Conservation (phyloP, 1,284 basidiomycete genomes). For the Cryptococcus hybrid region DNA sequence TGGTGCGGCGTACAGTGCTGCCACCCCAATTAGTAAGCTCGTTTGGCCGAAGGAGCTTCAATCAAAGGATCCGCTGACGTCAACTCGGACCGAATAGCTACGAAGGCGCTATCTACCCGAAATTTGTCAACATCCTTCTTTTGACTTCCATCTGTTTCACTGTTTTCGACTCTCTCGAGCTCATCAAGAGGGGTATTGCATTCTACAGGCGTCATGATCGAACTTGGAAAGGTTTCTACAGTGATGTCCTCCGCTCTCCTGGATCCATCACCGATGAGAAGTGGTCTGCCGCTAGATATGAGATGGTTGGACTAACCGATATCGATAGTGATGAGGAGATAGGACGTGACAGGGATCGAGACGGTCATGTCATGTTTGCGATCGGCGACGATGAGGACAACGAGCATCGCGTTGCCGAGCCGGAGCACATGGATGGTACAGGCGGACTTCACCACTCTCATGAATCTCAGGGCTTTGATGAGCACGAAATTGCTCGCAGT, state of each 20-base stretch:
- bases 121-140: conserved; percentile 33
- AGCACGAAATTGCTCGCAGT: conserved; percentile 6
- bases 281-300: conserved; percentile 21
- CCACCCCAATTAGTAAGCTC: conserved; percentile 37
- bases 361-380: conserved; percentile 7
- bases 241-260: conserved; percentile 14
- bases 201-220: conserved; percentile 22
- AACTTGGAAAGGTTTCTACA: conserved; percentile 27
- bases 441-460: background rate
- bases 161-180: conserved; percentile 33
- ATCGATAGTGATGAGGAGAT: background rate
- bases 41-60: background rate
- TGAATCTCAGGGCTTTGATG: background rate
- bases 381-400: conserved; percentile 15
- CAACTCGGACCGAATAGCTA: conserved; percentile 27
- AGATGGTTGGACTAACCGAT: conserved; percentile 32
- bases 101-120: conserved; percentile 35
- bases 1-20: conserved; percentile 37
- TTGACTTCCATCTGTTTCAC: conserved; percentile 34
- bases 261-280: conserved; percentile 4
- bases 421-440: conserved; percentile 5
- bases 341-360: background rate
- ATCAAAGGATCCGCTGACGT: background rate
- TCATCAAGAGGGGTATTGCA: conserved; percentile 26
- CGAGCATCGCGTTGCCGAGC: conserved; percentile 14